Evolutionary conservation across 257 asterid genomes (phyloP).

Genomic region (Cordia subcordata): DNA sequence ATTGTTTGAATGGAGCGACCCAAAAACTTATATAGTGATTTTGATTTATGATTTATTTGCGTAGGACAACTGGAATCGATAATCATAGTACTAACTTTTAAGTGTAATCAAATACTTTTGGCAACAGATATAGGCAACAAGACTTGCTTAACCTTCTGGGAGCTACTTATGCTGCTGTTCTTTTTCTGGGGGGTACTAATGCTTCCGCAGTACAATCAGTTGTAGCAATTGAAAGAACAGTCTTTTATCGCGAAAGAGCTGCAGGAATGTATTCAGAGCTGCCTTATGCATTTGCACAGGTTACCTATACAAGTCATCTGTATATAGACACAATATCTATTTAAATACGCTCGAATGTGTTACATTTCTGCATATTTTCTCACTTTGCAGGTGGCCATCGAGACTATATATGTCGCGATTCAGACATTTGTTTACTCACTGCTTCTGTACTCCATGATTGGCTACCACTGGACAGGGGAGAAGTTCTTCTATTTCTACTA

Average conservation of each 20-base stretch:
- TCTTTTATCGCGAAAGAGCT: conserved; percentile 82
- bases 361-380: conserved; percentile 1
- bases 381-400: conserved; percentile 57
- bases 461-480: conserved; percentile 55
- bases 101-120: not conserved
- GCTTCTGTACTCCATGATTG: conserved; percentile 78
- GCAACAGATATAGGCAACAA: conserved; percentile 54
- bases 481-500: conserved; percentile 76
- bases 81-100: not conserved
- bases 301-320: conserved; percentile 12
- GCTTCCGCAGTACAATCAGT: conserved; percentile 74
- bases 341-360: no score
- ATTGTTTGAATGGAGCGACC: no score
- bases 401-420: conserved; percentile 65
- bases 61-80: not conserved
- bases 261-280: conserved; percentile 90
- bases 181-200: conserved; percentile 77
- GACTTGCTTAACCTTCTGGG: conserved; percentile 76
- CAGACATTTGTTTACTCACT: conserved; percentile 58
- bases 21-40: no score
- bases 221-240: conserved; percentile 69
- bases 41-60: no score
- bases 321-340: no score
- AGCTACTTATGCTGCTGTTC: conserved; percentile 75
- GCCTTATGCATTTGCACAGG: conserved; percentile 90